Conservation (phyloP, 176 grass and related monocot genomes). For the Leersia perrieri region DNA sequence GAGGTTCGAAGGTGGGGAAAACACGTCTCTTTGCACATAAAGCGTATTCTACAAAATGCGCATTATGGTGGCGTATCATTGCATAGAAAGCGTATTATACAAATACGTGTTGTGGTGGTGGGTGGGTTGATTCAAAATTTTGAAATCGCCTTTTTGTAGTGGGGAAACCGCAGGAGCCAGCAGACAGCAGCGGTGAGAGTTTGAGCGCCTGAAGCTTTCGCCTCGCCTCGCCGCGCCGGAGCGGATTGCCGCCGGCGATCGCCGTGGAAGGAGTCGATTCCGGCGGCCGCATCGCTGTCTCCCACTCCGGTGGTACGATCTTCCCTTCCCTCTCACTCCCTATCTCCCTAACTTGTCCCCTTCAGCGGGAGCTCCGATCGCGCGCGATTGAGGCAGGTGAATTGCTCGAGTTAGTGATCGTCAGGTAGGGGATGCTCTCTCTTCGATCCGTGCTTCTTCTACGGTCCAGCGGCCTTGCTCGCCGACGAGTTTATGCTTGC, state of each 20-base stretch:
- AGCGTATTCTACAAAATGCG: neutral
- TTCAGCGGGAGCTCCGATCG: neutral
- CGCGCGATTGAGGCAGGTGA: neutral
- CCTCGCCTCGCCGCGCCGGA: conserved; percentile 13
- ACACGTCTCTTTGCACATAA: neutral
- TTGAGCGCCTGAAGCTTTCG: neutral
- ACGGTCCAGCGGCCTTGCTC: neutral
- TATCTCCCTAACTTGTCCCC: neutral
- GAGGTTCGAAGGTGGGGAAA: no score
- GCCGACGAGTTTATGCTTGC: neutral
- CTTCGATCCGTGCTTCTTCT: neutral
- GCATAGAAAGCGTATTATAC: neutral
- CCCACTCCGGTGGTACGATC: neutral
- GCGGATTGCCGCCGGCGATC: neutral
- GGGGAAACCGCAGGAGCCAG: neutral
- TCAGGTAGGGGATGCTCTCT: neutral
- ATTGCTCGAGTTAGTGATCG: neutral
- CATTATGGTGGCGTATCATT: neutral
- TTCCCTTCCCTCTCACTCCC: neutral
- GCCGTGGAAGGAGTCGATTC: neutral
- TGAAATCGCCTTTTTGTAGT: neutral
- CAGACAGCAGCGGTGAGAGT: neutral
- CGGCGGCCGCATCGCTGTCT: neutral
- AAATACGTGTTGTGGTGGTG: neutral
- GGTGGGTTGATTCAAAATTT: conserved; percentile 1